phyloP scores from a whole-genome alignment of 2,329 filamentous ascomycete genomes.

The Beauveria australis region DNA sequence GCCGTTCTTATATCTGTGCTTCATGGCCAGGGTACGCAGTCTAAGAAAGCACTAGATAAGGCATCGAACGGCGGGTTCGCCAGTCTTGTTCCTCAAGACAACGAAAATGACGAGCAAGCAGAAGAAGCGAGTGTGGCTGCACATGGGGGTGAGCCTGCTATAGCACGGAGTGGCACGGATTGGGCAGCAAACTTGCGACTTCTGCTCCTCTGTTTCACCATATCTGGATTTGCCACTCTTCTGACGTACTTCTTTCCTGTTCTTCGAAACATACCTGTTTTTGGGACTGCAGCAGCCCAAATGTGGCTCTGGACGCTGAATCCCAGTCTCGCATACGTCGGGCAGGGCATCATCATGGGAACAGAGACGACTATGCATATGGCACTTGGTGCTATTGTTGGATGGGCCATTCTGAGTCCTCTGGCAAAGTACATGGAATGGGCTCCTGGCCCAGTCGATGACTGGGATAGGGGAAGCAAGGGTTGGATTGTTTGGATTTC shows the following conservation, averaged over 20 bases:
- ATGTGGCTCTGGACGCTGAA: conserved; percentile 95
- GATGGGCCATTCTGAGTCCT: conserved; percentile 87
- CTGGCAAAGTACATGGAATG: conserved; percentile 78
- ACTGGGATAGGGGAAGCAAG: conserved; percentile 91
- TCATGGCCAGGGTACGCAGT: conserved; percentile 50
- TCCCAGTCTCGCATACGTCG: conserved; percentile 92
- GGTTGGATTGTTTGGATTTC: conserved; percentile 99
- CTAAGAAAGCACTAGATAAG: conserved; percentile 26
- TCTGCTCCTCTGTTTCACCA: conserved; percentile 46
- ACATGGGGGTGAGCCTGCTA: conserved; percentile 22
- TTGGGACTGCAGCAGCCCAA: conserved; percentile 64
- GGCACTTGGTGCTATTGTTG: conserved; percentile 79
- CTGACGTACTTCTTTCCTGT: conserved; percentile 84
- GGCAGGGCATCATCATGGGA: conserved; percentile 98
- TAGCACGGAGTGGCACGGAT: conserved; percentile 16
- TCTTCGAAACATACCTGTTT: conserved; percentile 77
- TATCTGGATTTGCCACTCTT: conserved; percentile 63
- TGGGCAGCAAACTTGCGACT: conserved; percentile 44
- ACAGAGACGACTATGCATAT: conserved; percentile 92
- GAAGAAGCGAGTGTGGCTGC: conserved; percentile 26
- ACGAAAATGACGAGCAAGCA: conserved; percentile 18
- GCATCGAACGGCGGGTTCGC: conserved; percentile 33
- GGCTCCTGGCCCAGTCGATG: conserved; percentile 77
- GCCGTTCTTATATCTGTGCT: conserved; percentile 87
- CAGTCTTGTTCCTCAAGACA: conserved; percentile 30